Evolutionary conservation across 768 basidiomycete genomes (phyloP).

Genomic region (Tricholoma flavovirens): DNA sequence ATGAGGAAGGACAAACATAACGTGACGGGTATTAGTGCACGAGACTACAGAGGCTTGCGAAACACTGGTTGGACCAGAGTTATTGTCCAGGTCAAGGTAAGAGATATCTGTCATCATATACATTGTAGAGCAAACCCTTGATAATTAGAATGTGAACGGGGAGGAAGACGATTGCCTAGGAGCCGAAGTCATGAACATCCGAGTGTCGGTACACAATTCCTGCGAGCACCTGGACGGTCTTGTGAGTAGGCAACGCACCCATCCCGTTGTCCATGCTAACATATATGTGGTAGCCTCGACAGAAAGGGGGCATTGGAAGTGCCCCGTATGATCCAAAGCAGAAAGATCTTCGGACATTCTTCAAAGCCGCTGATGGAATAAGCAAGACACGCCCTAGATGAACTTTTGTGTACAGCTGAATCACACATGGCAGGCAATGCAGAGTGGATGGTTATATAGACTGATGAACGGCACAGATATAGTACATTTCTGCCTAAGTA

Average conservation of each 20-base stretch:
- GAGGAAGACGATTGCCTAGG: conserved; percentile 9
- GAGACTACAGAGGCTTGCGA: conserved; percentile 42
- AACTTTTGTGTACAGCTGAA: background rate
- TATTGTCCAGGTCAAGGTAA: conserved; percentile 35
- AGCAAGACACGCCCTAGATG: conserved; percentile 18
- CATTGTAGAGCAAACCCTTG: background rate
- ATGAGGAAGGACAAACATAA: conserved; percentile 32
- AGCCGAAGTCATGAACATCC: conserved; percentile 30
- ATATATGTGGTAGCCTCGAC: conserved; percentile 36
- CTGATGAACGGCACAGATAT: background rate
- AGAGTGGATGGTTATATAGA: background rate
- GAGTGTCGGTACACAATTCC: conserved; percentile 47
- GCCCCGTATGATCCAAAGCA: conserved; percentile 70
- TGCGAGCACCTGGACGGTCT: conserved; percentile 51
- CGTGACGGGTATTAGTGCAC: conserved; percentile 14
- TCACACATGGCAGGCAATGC: background rate
- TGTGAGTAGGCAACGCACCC: conserved; percentile 31
- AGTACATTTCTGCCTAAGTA: background rate
- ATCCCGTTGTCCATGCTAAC: background rate
- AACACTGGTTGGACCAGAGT: conserved; percentile 72
- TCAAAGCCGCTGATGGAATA: conserved; percentile 21
- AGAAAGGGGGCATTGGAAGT: conserved; percentile 73
- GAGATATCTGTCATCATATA: background rate
- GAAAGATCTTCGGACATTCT: conserved; percentile 69
- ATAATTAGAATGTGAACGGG: conserved; percentile 18